Base-by-base conservation (phyloP, 768 basidiomycete genomes). In the Galerina marginata region DNA sequence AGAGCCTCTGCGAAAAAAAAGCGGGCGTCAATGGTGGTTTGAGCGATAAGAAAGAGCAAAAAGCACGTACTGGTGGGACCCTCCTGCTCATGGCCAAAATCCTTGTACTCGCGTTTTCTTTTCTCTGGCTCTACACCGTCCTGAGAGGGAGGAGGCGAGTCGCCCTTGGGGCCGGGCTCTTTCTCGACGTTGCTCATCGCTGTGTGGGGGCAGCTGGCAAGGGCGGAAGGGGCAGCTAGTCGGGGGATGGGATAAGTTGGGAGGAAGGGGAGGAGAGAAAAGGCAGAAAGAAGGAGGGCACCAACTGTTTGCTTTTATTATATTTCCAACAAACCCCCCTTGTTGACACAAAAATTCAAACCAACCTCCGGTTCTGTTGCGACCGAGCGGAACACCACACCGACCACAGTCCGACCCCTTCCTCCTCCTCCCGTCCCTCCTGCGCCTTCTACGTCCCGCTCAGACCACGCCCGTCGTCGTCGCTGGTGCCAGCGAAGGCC, bases 41-140 rank as follows among this genome's bases (percentile, higher is more conserved):
- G 59, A 57, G 65, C 37, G 50, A 38, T 29, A 10, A 55, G 58
- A 59, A 25, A 20, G 33, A 53, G 50, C 29, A 0, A 6, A 53
- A 58, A 57, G 72, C 20, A 82, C 90, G 50, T 71, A 92, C 91
- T 89, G 57, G 87, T 84, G 44, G 88, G 76, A 65, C 85, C 84
- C 54, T 86, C 81, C 50, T 87, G 79, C 2, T 91, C 90, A 70
- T 93, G 88, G 59, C 84, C 85, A 59, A 93, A 91, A 44, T 93
- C 92, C 82, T 91, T 94, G 81, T 94, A 94, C 79, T 91, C 90
- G 78, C 91, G 83, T 80, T 92, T 90, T 72, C 76, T 88, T 72
- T 81, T 79, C 72, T 75, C 76, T n/a, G 72, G 74, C 65, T 73
- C 74, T 42, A 63, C 63, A 39, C 71, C 58, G n/a, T 65, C 64